Conservation (phyloP, 2,329 filamentous ascomycete species). For the Alternaria triticimaculans region DNA sequence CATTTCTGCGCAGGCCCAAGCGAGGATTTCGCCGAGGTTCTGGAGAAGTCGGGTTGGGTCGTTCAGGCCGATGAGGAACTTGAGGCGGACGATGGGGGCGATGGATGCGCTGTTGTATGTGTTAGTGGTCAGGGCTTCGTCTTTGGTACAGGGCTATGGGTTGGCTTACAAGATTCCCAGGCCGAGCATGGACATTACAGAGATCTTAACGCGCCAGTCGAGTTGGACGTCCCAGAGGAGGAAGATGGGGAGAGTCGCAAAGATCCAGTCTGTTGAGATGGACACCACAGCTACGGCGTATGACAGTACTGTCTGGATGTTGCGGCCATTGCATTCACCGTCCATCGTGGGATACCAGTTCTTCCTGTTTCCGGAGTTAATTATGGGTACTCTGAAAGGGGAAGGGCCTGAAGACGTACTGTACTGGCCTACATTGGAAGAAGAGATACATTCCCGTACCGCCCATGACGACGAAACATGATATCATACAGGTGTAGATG, state of each 20-base stretch:
- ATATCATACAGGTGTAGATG: slow-evolving; percentile 6
- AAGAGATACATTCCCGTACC: slow-evolving; percentile 10
- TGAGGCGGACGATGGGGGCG: slow-evolving; percentile 10
- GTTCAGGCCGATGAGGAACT: slow-evolving; percentile 10
- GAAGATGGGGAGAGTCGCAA: slow-evolving; percentile 10
- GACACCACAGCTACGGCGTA: slow-evolving; percentile 10
- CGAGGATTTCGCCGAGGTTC: slow-evolving; percentile 9
- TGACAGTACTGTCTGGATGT: slow-evolving; percentile 5
- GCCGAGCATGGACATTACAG: slow-evolving; percentile 9
- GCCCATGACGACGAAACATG: slow-evolving; percentile 7
- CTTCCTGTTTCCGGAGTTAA: not conserved
- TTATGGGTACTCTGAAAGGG: not conserved
- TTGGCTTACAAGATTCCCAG: slow-evolving; percentile 7
- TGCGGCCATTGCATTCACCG: slow-evolving; percentile 3
- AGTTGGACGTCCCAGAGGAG: slow-evolving; percentile 10
- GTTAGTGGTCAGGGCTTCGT: too few species aligned
- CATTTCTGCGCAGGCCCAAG: slow-evolving; percentile 12
- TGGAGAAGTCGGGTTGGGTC: not conserved
- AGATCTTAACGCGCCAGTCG: slow-evolving; percentile 12
- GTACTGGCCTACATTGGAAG: slow-evolving; percentile 7
- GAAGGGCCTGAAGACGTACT: not conserved
- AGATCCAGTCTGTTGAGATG: slow-evolving; percentile 11
- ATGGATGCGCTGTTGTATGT: slow-evolving; percentile 2
- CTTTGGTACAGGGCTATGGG: not conserved
- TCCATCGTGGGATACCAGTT: slow-evolving; percentile 1